Evolutionary conservation across 192 early-diverging fungal genomes (phyloP), one percentile per base, ranked within the genome.

Genomic region (Coemansia sp.): DNA sequence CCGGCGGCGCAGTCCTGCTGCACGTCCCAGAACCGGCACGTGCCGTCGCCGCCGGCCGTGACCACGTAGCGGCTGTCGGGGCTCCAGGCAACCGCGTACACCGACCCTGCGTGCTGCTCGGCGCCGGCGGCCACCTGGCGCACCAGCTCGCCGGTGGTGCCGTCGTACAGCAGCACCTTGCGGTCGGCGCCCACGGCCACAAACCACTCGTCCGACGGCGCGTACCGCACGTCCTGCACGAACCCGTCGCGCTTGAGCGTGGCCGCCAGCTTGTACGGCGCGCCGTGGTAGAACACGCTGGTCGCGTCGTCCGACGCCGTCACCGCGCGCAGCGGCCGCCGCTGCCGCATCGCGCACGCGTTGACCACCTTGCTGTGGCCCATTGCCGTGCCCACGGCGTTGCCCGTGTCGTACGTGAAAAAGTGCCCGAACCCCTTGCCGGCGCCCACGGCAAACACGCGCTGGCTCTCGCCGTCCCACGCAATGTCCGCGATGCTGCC

Each of bases 401-500:
- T 93, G 20, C 89, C 88, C 8, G 87, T 72, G 73, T 98, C 95
- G 54, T 87, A 91, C 38, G 88, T 67, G 71, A 97, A 94, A 0
- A 93, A 90, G 47, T 91, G 91, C 4, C 88, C 95, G 56, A 87
- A 94, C 80, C 74, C 91, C 66, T 84, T 91, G 46, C 96, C 96
- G 41, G 94, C 90, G 42, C 96, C 96, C 3, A 95, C 96, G 19
- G 89, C 96, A 67, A 98, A 86, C n/a, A 98, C 70, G 21, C 96
- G 84, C 78, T 98, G 91, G 79, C 88, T 92, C 55, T 98, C 96
- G 42, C 78, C 78, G 80, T 96, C 94, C 96, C 96, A 98, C 5
- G 86, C 85, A 41, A 98, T 60, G 63, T 98, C 96, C 58, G 80
- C 88, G 47, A 98, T 80, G 49, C 78, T 82, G 8, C 88, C 93